phyloP scores from a whole-genome alignment of 169 alveolate species.

The Plasmodium relictum region DNA sequence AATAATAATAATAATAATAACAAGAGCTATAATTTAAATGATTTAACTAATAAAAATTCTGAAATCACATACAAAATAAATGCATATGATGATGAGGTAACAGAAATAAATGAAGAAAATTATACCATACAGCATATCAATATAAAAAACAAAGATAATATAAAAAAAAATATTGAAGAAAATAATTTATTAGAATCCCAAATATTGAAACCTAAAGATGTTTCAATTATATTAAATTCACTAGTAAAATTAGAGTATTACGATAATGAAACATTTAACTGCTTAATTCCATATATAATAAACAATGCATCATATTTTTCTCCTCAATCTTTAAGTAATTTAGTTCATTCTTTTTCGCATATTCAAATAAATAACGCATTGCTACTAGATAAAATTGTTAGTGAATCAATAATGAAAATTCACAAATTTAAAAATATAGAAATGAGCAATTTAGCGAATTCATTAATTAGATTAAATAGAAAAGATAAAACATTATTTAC shows the following conservation, averaged over 20 bases:
- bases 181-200: not conserved
- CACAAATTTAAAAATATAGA: slow-evolving; percentile 67
- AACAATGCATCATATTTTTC: slow-evolving; percentile 33
- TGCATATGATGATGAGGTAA: not conserved
- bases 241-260: slow-evolving; percentile 46
- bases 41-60: not conserved
- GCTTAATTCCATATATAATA: slow-evolving; percentile 55
- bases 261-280: slow-evolving; percentile 59
- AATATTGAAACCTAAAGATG: slow-evolving; percentile 64
- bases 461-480: slow-evolving; percentile 43
- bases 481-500: slow-evolving; percentile 58
- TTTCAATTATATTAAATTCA: slow-evolving; percentile 44
- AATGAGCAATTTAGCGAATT: slow-evolving; percentile 70
- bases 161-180: not conserved
- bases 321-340: slow-evolving; percentile 62
- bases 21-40: not conserved
- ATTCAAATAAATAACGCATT: slow-evolving; percentile 47
- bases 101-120: not conserved
- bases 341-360: slow-evolving; percentile 51
- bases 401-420: slow-evolving; percentile 37
- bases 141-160: not conserved
- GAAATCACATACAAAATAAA: not conserved
- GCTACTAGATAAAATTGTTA: slow-evolving; percentile 24
- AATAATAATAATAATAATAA: not conserved
- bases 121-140: not conserved